A percentile compares a stretch with the other conserved stretches of the same genome.
Conservation (phyloP, 1,284 basidiomycete genomes). For the Pseudomicrostroma phylloplanum region DNA sequence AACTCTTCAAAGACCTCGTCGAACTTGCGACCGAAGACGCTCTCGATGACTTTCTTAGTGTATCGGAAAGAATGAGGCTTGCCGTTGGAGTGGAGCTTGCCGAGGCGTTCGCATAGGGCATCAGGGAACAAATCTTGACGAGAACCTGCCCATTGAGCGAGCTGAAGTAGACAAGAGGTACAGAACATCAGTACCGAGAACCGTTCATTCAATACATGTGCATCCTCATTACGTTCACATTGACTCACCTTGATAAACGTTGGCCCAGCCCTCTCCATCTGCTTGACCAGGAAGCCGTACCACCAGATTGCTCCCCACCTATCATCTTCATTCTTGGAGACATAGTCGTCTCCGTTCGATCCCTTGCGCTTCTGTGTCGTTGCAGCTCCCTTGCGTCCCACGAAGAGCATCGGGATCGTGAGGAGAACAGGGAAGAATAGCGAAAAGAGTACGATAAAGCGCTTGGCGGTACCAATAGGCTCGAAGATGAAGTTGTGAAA, state of each 20-base stretch:
- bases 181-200: neutral
- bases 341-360: neutral
- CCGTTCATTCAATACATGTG: neutral
- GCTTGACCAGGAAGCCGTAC: conserved; percentile 79
- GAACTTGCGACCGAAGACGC: conserved; percentile 67
- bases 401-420: conserved; percentile 73
- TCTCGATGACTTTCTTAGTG: conserved; percentile 76
- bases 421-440: conserved; percentile 85
- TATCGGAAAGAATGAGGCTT: conserved; percentile 74
- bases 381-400: conserved; percentile 54
- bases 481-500: conserved; percentile 63
- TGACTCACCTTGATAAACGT: conserved; percentile 73
- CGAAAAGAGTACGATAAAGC: conserved; percentile 75
- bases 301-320: conserved; percentile 63
- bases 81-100: conserved; percentile 80
- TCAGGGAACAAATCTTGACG: conserved; percentile 88
- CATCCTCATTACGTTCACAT: neutral
- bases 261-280: conserved; percentile 91
- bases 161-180: conserved; percentile 22
- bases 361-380: conserved; percentile 8
- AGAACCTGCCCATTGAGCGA: conserved; percentile 97
- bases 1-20: conserved; percentile 89
- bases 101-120: conserved; percentile 79
- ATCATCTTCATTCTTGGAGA: conserved; percentile 27
- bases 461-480: conserved; percentile 72